Evolutionary conservation across 352 stramenopile genomes (phyloP).

Genomic region (Elongisporangium prolatum): DNA sequence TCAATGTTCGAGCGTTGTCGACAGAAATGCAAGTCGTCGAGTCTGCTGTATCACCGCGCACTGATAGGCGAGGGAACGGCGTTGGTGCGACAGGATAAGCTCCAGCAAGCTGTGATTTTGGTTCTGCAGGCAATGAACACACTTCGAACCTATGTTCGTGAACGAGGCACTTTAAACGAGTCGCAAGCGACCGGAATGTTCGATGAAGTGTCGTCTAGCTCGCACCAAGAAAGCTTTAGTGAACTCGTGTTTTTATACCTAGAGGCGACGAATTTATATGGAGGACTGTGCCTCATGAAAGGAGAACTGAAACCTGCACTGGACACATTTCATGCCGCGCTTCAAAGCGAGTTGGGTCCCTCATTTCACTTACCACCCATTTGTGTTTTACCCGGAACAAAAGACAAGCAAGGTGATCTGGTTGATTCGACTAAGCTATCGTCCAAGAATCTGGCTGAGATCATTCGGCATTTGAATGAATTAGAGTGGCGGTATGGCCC

Average conservation of each 20-base stretch:
- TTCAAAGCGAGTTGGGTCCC: background rate
- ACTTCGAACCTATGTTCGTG: conserved; percentile 18
- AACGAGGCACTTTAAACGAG: background rate
- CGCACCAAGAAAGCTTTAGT: conserved; percentile 1
- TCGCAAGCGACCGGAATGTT: background rate
- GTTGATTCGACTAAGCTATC: conserved; percentile 48
- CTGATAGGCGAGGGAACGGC: conserved; percentile 41
- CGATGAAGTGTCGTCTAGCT: background rate
- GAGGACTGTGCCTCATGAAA: conserved; percentile 42
- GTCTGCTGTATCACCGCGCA: conserved; percentile 31
- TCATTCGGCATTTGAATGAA: conserved; percentile 45
- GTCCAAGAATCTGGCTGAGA: conserved; percentile 32
- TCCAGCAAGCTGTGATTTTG: conserved; percentile 32
- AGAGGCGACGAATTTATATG: conserved; percentile 38
- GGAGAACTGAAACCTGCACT: conserved; percentile 43
- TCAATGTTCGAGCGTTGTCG: conserved; percentile 40
- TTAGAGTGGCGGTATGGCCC: conserved; percentile 53
- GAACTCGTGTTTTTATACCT: conserved; percentile 31
- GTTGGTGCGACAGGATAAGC: conserved; percentile 31
- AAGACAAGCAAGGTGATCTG: conserved; percentile 24
- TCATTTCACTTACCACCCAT: conserved; percentile 34
- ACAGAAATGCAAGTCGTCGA: conserved; percentile 13
- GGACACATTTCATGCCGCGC: conserved; percentile 28
- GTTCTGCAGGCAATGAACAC: conserved; percentile 36
- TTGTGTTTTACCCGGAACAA: conserved; percentile 38